Base-by-base conservation (phyloP, 2,329 filamentous ascomycete species). In the Blastomyces gilchristii region DNA sequence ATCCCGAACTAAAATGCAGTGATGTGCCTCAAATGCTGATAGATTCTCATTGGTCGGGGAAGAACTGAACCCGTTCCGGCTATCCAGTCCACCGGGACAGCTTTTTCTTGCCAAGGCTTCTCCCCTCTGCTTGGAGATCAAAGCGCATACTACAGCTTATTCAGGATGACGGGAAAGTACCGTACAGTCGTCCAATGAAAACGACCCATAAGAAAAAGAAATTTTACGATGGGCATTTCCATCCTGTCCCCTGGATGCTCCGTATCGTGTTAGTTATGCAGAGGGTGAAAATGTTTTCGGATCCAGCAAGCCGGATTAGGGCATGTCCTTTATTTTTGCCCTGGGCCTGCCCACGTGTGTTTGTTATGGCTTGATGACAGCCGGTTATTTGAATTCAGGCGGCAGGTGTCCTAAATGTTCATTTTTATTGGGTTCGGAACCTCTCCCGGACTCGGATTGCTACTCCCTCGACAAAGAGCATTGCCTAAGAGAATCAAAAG, bases 11-110 rank as follows among this genome's bases (percentile, higher is more conserved):
- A 8, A 39, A 39, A 52, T 5, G 8, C 18, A 11, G 22, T n/a
- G 11, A 41, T 61, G 49, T 7, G 28, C n/a, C 18, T 28, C 59
- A 52, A 41, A 31, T 41, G 43, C 25, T 45, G 34, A 28, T 45
- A 25, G n/a, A 9, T 25, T 12, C 5, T 53, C 22, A 61, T 53
- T 61, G 45, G 59, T 52, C 34, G 41, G 59, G 41, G 47, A 31
- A 53, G 12, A 6, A 14, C 22, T 16, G 34, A 37, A 59, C 25
- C 43, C 43, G 25, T 49, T 59, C 57, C 56, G 53, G 31, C 58
- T 53, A 61, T 16, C 59, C 59, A 53, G 45, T 11, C 37, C 22
- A 49, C 9, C 59, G 59, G 59, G 45, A 61, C 43, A 18, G 43
- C 25, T 9, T 49, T 60, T 22, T 47, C 14, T 34, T 7, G 43